Base-by-base conservation (phyloP, 176 grass and related monocot species). In the Poa pratensis region DNA sequence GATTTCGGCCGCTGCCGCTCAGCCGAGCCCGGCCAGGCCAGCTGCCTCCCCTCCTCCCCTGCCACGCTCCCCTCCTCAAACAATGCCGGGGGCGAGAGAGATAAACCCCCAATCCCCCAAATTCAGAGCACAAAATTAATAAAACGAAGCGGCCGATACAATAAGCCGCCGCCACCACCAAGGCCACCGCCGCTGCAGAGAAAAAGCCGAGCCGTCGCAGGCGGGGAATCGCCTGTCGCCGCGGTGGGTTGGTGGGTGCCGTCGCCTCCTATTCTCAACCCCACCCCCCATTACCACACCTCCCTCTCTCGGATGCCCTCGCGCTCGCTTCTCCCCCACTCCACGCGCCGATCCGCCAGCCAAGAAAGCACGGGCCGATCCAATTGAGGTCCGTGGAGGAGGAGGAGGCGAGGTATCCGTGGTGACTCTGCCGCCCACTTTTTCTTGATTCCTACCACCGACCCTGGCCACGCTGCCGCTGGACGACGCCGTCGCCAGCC, bases 331-430 rank as follows among this genome's bases (percentile, higher is more conserved):
- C 81, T 59, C 63, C 82, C 26, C 80, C 10, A 85, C 82, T 84
- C 82, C 86, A 85, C 45, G 54, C 84, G 53, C 83, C 76, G 84
- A 89, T 89, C 94, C 84, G 80, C 80, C 88, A 19, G 73, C 82
- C 60, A 54, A 64, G 22, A 69, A 37, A 74, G 28, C 77, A 76
- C 74, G 60, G 34, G 75, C 49, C 88, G 84, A 82, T 91, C 83
- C 82, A 92, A 85, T 90, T 90, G 82, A 87, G 83, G 78, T 51
- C 35, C 35, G 63, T 37, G 58, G 80, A 86, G 85, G 82, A n/a
- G 77, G 77, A 87, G 85, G 83, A 68, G 78, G 12, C 24, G 43
- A 49, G 69, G 71, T 78, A 49, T 45, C 83, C 12, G 42, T 19
- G 18, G 50, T 34, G 72, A 61, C 23, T 26, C 72, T 42, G 45